Evolutionary conservation across 371 early-diverging fungal genomes (phyloP), one percentile per base, ranked within the genome.

Genomic region (Actinomucor elegans): DNA sequence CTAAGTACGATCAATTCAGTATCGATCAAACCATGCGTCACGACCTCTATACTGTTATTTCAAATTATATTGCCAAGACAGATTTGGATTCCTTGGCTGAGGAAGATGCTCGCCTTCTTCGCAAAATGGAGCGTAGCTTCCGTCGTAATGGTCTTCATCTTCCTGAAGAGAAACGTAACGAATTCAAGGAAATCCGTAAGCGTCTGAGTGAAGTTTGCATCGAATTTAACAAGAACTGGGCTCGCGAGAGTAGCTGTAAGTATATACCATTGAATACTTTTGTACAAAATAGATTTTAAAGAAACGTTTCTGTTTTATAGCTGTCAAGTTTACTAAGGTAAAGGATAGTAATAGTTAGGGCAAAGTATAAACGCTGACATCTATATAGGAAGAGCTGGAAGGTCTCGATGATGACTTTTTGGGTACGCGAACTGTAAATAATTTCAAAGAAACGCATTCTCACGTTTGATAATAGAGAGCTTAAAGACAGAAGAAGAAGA

Each of bases 1-100:
- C 79, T 42, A 70, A 71, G 45, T 78, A 85, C 46, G 79, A 82
- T 51, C 87, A 83, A 26, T 89, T 87, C 59, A 78, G 75, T 44
- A 90, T 92, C 58, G 91, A 91, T 49, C 77, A 77, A 21, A 59
- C 60, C 43, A 92, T 92, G 92, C 86, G 91, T 43, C 82, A 82
- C 48, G 92, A 92, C 54, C 69, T 92, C 18, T 92, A 85, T 60
- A 50, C 54, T 18, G 83, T 81, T 5, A 80, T 89, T 52, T 74
- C 79, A 20, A 71, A 64, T 15, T 81, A 81, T 41, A 72, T 81
- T 49, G 56, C 60, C 50, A 78, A 79, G 57, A 77, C 75, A 5
- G 84, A 84, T 47, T 48, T 82, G 37, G 57, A 57, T 17, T 48
- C 48, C 12, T 65, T 88, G 38, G 71, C 64, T 10, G 59, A 60